phyloP scores from a whole-genome alignment of 306 rosid species.

The Pterocarpus macrocarpus region DNA sequence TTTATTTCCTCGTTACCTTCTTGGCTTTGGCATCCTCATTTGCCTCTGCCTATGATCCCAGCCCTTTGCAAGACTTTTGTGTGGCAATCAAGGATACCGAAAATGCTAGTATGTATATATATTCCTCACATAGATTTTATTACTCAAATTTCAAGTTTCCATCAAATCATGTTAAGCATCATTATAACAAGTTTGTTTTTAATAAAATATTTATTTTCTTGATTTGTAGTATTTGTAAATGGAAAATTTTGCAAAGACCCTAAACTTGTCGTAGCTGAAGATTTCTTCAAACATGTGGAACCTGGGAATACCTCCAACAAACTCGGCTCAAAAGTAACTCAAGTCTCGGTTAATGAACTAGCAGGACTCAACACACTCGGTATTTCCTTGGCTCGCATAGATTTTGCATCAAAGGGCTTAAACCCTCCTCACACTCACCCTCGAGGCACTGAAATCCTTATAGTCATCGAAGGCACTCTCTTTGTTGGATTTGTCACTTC shows the following conservation, averaged over 20 bases:
- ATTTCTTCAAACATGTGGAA: background rate
- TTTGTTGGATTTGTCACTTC: constrained; percentile 21
- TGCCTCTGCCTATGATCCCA: constrained; percentile 23
- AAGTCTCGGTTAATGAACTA: background rate
- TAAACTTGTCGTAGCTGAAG: background rate
- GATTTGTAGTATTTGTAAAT: background rate
- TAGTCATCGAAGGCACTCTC: constrained; percentile 4
- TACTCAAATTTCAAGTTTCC: too few species aligned
- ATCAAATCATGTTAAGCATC: background rate
- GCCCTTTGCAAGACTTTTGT: constrained; percentile 24
- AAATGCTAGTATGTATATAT: constrained; percentile 14
- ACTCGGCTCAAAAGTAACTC: background rate
- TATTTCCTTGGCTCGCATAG: background rate
- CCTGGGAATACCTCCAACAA: background rate
- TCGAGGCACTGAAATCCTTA: background rate
- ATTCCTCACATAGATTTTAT: too few species aligned
- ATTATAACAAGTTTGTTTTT: background rate
- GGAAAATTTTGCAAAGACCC: background rate
- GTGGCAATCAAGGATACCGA: constrained; percentile 15
- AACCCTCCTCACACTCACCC: constrained; percentile 9
- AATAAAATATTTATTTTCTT: background rate
- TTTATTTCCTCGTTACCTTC: background rate
- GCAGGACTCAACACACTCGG: background rate
- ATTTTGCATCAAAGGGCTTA: background rate
- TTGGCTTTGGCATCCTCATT: constrained; percentile 14